Conservation (phyloP, 2,329 filamentous ascomycete species). For the Ascocoryne sarcoides region DNA sequence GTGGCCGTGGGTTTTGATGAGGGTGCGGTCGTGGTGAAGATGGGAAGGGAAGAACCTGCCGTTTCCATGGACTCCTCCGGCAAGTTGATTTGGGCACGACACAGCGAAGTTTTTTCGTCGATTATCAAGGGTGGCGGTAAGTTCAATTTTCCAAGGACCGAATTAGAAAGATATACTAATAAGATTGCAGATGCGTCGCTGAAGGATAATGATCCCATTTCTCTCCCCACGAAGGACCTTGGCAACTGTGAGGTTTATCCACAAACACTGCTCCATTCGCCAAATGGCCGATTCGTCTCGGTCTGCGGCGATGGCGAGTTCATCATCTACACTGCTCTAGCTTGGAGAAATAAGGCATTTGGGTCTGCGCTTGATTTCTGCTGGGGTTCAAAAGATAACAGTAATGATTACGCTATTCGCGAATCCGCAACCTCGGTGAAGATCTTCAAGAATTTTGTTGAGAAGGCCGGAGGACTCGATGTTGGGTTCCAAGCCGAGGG, state of each 20-base stretch:
- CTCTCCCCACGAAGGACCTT: slow-evolving; percentile 84
- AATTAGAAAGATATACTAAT: not conserved
- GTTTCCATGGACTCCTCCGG: slow-evolving; percentile 95
- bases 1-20: slow-evolving; percentile 96
- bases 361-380: slow-evolving; percentile 92
- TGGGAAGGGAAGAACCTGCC: slow-evolving; percentile 92
- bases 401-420: slow-evolving; percentile 95
- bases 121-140: slow-evolving; percentile 81
- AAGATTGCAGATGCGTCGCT: slow-evolving; percentile 53
- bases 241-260: slow-evolving; percentile 96
- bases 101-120: slow-evolving; percentile 89
- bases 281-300: slow-evolving; percentile 81
- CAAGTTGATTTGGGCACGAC: slow-evolving; percentile 92
- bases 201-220: slow-evolving; percentile 84
- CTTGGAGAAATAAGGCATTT: slow-evolving; percentile 96
- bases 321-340: slow-evolving; percentile 95
- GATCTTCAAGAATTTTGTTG: slow-evolving; percentile 95
- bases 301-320: slow-evolving; percentile 96
- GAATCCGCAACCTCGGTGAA: slow-evolving; percentile 93
- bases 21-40: slow-evolving; percentile 94
- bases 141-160: too few relatives aligned
- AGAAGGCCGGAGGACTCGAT: slow-evolving; percentile 80
- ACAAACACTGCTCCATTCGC: slow-evolving; percentile 88
- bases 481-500: slow-evolving; percentile 94
- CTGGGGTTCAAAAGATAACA: slow-evolving; percentile 95